Percentiles rank a stretch among this genome's conserved stretches.
Conservation (phyloP, 768 basidiomycete species). For the Fomitopsis serialis region DNA sequence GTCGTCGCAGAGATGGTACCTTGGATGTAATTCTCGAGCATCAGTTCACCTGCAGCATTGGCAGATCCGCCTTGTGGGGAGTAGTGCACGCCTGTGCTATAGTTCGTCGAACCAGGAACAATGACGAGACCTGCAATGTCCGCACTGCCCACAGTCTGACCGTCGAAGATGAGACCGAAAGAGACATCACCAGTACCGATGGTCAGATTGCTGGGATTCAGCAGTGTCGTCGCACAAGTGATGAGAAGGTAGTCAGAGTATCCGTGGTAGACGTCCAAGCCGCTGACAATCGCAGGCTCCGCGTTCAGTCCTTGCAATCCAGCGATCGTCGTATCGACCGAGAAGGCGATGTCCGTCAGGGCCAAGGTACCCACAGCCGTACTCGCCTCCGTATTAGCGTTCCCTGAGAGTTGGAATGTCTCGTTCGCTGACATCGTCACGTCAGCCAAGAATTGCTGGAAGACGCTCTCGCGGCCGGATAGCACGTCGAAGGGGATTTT, state of each 20-base stretch:
- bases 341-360: slow-evolving; percentile 51
- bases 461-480: slow-evolving; percentile 40
- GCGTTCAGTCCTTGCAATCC: slow-evolving; percentile 62
- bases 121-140: slow-evolving; percentile 54
- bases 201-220: slow-evolving; percentile 53
- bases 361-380: slow-evolving; percentile 64
- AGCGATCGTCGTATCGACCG: slow-evolving; percentile 50
- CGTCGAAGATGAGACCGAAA: slow-evolving; percentile 55
- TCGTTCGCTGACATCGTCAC: slow-evolving; percentile 46
- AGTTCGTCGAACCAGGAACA: slow-evolving; percentile 49
- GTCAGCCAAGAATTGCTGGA: slow-evolving; percentile 56
- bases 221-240: slow-evolving; percentile 52
- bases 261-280: slow-evolving; percentile 64
- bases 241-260: slow-evolving; percentile 65
- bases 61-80: slow-evolving; percentile 47
- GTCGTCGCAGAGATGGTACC: slow-evolving; percentile 49
- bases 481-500: slow-evolving; percentile 57
- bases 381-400: slow-evolving; percentile 45
- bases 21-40: slow-evolving; percentile 69
- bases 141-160: slow-evolving; percentile 48
- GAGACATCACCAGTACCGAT: slow-evolving; percentile 53
- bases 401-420: slow-evolving; percentile 48
- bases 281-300: slow-evolving; percentile 48
- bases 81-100: slow-evolving; percentile 55
- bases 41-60: slow-evolving; percentile 42